phyloP scores from a whole-genome alignment of 352 stramenopile species.

The Globisporangium paroecandrum region DNA sequence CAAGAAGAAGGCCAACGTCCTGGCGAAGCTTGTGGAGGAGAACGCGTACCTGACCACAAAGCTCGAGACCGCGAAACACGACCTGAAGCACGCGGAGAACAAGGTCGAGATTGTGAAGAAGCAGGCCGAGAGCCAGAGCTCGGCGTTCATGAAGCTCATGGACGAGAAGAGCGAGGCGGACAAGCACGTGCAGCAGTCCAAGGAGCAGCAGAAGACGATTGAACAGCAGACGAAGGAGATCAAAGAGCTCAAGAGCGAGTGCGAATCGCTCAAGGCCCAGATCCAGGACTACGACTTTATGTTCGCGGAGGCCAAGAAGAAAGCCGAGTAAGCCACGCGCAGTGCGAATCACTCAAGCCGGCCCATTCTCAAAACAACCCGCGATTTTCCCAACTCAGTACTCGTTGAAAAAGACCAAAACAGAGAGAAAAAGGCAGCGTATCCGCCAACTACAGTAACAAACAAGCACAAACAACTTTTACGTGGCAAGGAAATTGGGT shows the following conservation, averaged over 20 bases:
- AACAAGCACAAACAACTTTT: too few relatives aligned
- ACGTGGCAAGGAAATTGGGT: too few relatives aligned
- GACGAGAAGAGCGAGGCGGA: constrained; percentile 67
- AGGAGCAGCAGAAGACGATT: constrained; percentile 44
- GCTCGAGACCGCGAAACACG: constrained; percentile 30
- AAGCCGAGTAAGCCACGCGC: constrained; percentile 51
- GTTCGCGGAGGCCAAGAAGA: constrained; percentile 87
- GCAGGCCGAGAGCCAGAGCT: constrained; percentile 70
- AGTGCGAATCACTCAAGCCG: background rate
- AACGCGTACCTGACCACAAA: constrained; percentile 49
- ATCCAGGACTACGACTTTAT: constrained; percentile 89
- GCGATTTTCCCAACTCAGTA: too few relatives aligned
- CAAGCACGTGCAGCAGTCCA: constrained; percentile 41
- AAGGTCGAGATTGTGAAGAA: constrained; percentile 66
- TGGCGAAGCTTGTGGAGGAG: constrained; percentile 60
- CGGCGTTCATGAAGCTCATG: constrained; percentile 80
- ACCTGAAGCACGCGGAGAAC: constrained; percentile 43
- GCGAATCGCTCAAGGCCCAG: constrained; percentile 71
- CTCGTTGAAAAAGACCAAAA: too few relatives aligned
- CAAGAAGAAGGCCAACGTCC: constrained; percentile 37
- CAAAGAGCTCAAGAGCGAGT: constrained; percentile 46
- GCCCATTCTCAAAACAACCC: constrained; percentile 1
- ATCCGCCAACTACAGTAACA: too few relatives aligned
- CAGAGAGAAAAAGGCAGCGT: too few relatives aligned
- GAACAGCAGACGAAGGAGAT: constrained; percentile 43